Base-by-base conservation (phyloP, 441 rosid genomes). In the Raphanus hybrid region DNA sequence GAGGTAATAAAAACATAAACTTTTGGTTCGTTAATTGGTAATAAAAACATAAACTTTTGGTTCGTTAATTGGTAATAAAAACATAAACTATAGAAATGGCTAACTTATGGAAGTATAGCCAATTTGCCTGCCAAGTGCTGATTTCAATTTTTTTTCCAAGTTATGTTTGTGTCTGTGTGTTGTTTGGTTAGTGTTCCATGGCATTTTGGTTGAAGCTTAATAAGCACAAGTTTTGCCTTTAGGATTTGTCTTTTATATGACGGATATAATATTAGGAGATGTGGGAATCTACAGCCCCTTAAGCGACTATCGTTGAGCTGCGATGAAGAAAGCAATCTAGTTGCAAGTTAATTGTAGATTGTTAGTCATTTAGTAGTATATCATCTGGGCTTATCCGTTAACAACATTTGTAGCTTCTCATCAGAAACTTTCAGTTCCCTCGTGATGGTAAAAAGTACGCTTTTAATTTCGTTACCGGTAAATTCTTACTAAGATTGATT, bases 311-410 rank as follows among this genome's bases (percentile, higher is more conserved):
- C 54, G 45, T 26, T 14, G 35, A 35, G 10, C 10, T 35, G 70
- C 1, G 55, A 14, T 23, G 29, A 57, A 27, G 16, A 64, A 63
- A 71, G 39, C 55, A 39, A 64, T 18, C 23, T 54, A 41, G 15
- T 52, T 62, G 65, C 39, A 34, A 34, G 39, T 34, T 34, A 0
- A 61, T n/a, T 6, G 41, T 61, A 55, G 61, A 57, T 57, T 29
- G 76, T 7, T 57, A 16, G 75, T 12, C 50, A 14, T n/a, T 14
- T 70, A 2, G 75, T 64, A 0, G 54, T 57, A 27, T 39, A n/a
- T 68, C 12, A 45, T 43, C 16, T 27, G 23, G 23, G 32, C 45
- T 62, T 50, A 18, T 50, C 39, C 14, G 15, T 43, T 8, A 14
- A 23, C 8, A 20, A 20, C 0, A 7, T 52, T 3, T 5, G 18